These are phyloP conservation scores for Erythrophleum fordii DNA, from an alignment of 306 rosid species.

Conservation along the genomic window DNA sequence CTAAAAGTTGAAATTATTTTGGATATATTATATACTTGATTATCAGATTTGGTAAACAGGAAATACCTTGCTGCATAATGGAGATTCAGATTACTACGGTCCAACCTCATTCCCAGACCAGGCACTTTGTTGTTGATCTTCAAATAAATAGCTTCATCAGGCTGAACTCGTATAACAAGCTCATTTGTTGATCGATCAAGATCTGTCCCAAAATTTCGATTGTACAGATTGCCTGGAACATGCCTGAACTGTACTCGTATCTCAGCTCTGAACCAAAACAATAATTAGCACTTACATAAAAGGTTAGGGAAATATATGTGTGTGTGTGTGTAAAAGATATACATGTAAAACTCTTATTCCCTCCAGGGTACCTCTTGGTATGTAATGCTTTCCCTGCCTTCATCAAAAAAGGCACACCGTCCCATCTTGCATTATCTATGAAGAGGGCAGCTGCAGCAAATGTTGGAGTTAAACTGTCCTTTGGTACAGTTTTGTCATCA, in stretches of 20 bases:
- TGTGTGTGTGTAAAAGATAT: neutral
- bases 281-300: slow-evolving; percentile 18
- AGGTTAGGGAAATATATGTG: neutral
- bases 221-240: slow-evolving; percentile 87
- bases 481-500: slow-evolving; percentile 86
- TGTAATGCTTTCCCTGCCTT: slow-evolving; percentile 95
- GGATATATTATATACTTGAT: slow-evolving; percentile 1
- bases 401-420: slow-evolving; percentile 92
- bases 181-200: slow-evolving; percentile 81
- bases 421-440: slow-evolving; percentile 95
- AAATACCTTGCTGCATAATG: slow-evolving; percentile 88
- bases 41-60: neutral
- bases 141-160: slow-evolving; percentile 88
- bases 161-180: slow-evolving; percentile 92
- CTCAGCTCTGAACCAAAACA: slow-evolving; percentile 69
- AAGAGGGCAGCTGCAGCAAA: slow-evolving; percentile 96
- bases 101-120: slow-evolving; percentile 88
- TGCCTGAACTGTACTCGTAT: slow-evolving; percentile 94
- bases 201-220: slow-evolving; percentile 75
- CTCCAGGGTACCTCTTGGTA: slow-evolving; percentile 57
- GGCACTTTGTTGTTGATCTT: slow-evolving; percentile 93
- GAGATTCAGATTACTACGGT: slow-evolving; percentile 82
- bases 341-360: slow-evolving; percentile 4
- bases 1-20: slow-evolving; percentile 12
- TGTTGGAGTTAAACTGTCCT: slow-evolving; percentile 86